Conservation (phyloP, 2,329 filamentous ascomycete genomes). For the Keithomyces neogunnii region DNA sequence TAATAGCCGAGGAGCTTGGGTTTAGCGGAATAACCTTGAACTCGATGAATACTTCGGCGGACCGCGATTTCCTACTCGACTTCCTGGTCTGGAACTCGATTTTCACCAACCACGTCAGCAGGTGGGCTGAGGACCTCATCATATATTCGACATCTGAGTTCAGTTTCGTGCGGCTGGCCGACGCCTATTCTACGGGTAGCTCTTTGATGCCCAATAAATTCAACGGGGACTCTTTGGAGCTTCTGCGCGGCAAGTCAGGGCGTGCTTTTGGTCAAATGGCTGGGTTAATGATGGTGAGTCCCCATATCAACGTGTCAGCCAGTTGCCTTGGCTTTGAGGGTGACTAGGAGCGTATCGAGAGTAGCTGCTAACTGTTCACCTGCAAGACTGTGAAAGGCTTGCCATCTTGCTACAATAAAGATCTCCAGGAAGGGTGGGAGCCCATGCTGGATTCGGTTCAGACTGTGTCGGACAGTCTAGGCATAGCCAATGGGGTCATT, state of each 20-base stretch:
- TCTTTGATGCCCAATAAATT: conserved; percentile 80
- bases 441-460: conserved; percentile 79
- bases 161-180: conserved; percentile 64
- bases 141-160: conserved; percentile 73
- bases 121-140: conserved; percentile 81
- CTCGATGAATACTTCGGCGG: conserved; percentile 65
- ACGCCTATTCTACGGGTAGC: conserved; percentile 71
- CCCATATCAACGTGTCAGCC: too few relatives aligned
- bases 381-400: conserved; percentile 53
- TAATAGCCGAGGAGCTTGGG: conserved; percentile 71
- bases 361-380: too few relatives aligned
- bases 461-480: conserved; percentile 71
- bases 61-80: conserved; percentile 78
- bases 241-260: conserved; percentile 29
- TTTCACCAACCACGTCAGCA: conserved; percentile 70
- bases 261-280: conserved; percentile 74
- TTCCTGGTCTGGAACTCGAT: conserved; percentile 71
- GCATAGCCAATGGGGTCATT: conserved; percentile 75
- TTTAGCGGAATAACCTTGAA: conserved; percentile 71
- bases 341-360: too few relatives aligned
- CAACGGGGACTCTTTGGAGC: conserved; percentile 11
- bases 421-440: conserved; percentile 81
- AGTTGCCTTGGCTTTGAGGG: too few relatives aligned
- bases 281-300: conserved; percentile 51
- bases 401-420: conserved; percentile 82